Conservation (phyloP, 2,329 filamentous ascomycete genomes). For the Torrubiella hemipterigena region DNA sequence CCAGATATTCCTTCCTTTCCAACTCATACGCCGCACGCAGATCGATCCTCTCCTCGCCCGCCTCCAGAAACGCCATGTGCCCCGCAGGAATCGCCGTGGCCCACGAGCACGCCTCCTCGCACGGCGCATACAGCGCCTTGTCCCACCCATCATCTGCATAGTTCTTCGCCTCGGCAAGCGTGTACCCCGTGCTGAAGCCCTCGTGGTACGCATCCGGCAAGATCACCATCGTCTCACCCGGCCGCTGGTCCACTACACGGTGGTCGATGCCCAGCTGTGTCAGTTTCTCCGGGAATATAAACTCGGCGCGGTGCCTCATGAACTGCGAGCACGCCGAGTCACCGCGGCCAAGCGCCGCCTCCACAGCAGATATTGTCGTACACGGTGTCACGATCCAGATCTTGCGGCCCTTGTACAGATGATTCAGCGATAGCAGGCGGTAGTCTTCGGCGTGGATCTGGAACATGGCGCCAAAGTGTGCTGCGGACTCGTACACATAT, state of each 20-base stretch:
- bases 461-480: constrained; percentile 25
- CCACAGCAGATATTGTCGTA: constrained; percentile 21
- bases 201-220: constrained; percentile 27
- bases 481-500: constrained; percentile 26
- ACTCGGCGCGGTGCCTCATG: constrained; percentile 27
- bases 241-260: constrained; percentile 24
- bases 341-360: constrained; percentile 19
- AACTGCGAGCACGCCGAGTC: constrained; percentile 22
- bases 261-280: constrained; percentile 24
- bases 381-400: constrained; percentile 26
- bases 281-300: constrained; percentile 26
- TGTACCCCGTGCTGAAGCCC: constrained; percentile 28
- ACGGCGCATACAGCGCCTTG: constrained; percentile 21
- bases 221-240: constrained; percentile 26
- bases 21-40: constrained; percentile 18
- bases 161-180: constrained; percentile 26
- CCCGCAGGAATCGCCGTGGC: constrained; percentile 23
- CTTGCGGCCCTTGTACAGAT: constrained; percentile 26
- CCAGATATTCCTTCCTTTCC: constrained; percentile 3
- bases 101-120: constrained; percentile 18
- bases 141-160: constrained; percentile 24
- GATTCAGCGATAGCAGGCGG: constrained; percentile 24
- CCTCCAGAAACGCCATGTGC: constrained; percentile 16
- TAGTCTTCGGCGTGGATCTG: constrained; percentile 29
- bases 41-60: constrained; percentile 20